These are phyloP conservation scores for Claviceps sp. DNA, from an alignment of 2,329 filamentous ascomycete genomes.

Conservation along the genomic window DNA sequence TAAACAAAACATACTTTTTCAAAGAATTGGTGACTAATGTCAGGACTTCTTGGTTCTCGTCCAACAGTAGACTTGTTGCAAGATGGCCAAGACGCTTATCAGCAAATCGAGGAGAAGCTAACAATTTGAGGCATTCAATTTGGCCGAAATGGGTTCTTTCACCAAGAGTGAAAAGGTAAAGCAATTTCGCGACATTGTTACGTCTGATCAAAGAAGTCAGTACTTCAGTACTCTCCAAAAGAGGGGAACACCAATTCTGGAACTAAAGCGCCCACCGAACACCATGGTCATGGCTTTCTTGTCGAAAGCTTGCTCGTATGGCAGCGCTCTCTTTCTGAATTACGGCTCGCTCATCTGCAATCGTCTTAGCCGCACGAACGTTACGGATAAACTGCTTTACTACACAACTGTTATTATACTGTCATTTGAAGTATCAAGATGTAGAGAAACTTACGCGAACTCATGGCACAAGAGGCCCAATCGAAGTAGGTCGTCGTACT, in stretches of 20 bases:
- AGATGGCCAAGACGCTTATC: slow-evolving; percentile 94
- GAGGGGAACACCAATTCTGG: too few relatives aligned
- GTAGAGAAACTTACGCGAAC: slow-evolving; percentile 21
- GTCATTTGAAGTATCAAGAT: slow-evolving; percentile 4
- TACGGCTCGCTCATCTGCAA: slow-evolving; percentile 94
- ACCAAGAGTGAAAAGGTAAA: slow-evolving; percentile 95
- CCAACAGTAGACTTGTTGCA: slow-evolving; percentile 86
- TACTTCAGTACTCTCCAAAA: neutral
- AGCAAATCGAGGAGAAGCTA: slow-evolving; percentile 92
- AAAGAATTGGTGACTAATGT: slow-evolving; percentile 95
- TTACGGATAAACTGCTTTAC: slow-evolving; percentile 99
- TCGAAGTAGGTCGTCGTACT: neutral
- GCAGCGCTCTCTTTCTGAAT: slow-evolving; percentile 98
- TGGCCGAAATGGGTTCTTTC: slow-evolving; percentile 98
- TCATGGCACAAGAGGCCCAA: slow-evolving; percentile 18
- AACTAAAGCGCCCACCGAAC: slow-evolving; percentile 53
- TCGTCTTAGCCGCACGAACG: slow-evolving; percentile 95
- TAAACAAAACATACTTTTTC: slow-evolving; percentile 58
- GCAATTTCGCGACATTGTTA: slow-evolving; percentile 96
- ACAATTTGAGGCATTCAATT: slow-evolving; percentile 95
- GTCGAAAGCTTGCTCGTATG: slow-evolving; percentile 92
- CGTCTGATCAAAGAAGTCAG: slow-evolving; percentile 40
- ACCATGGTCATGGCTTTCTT: slow-evolving; percentile 87
- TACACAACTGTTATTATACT: slow-evolving; percentile 23
- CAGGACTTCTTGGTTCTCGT: slow-evolving; percentile 97